These are phyloP conservation scores for Byssothecium circinans DNA, from an alignment of 2,329 filamentous ascomycete species.

Conservation along the genomic window DNA sequence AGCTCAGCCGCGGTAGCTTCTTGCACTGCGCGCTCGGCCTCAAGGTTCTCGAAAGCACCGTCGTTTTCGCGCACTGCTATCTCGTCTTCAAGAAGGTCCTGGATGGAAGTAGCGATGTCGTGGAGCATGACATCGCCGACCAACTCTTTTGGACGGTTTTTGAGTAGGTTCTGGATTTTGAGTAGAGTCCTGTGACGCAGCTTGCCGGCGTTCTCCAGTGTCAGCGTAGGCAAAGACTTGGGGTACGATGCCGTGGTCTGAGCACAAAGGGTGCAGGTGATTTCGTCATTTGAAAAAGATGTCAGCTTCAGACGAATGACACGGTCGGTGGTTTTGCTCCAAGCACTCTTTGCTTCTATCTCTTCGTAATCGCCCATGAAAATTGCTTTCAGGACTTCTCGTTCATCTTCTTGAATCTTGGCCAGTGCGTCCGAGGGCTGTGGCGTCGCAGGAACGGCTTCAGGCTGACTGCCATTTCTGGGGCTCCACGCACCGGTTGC, in stretches of 20 bases:
- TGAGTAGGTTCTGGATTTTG: slow-evolving; percentile 70
- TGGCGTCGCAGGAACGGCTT: slow-evolving; percentile 34
- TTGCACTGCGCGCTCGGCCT: slow-evolving; percentile 83
- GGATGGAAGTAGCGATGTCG: slow-evolving; percentile 61
- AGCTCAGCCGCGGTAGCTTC: slow-evolving; percentile 69
- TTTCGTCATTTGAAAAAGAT: slow-evolving; percentile 71
- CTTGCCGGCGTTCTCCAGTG: slow-evolving; percentile 64
- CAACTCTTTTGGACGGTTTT: slow-evolving; percentile 67
- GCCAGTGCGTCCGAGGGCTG: slow-evolving; percentile 65
- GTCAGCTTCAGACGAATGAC: slow-evolving; percentile 80
- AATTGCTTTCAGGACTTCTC: slow-evolving; percentile 82
- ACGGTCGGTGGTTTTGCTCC: slow-evolving; percentile 84
- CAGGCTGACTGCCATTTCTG: slow-evolving; percentile 31
- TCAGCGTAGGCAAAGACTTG: slow-evolving; percentile 74
- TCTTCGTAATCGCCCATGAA: slow-evolving; percentile 86
- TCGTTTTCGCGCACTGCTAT: slow-evolving; percentile 74
- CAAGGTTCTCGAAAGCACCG: slow-evolving; percentile 77
- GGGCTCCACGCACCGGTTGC: slow-evolving; percentile 25
- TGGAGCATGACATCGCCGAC: slow-evolving; percentile 67
- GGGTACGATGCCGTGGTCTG: slow-evolving; percentile 89
- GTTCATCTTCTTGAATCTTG: slow-evolving; percentile 84
- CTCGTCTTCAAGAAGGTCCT: slow-evolving; percentile 81
- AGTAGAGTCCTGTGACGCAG: slow-evolving; percentile 71
- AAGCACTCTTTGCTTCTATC: slow-evolving; percentile 72
- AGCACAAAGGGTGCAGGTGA: slow-evolving; percentile 72